phyloP scores from a whole-genome alignment of 305 asterid species.

The Fraxinus xanthoxyloides region DNA sequence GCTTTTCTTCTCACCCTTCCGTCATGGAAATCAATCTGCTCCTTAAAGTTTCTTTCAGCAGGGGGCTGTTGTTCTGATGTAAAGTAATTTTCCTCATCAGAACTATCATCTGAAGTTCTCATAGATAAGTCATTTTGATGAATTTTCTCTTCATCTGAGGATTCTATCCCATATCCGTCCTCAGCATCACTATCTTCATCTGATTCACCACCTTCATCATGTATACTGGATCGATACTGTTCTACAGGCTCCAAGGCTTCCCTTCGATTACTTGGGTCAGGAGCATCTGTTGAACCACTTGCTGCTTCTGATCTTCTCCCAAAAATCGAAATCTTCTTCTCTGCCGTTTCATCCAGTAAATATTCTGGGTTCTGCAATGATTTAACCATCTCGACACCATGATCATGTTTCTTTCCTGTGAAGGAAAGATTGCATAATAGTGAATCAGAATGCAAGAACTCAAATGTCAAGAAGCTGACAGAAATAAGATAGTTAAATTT shows the following conservation, averaged over 20 bases:
- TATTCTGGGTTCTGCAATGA: constrained; percentile 76
- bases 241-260: constrained; percentile 40
- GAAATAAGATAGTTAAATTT: constrained; percentile 3
- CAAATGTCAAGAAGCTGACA: background rate
- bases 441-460: constrained; percentile 9
- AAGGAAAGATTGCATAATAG: constrained; percentile 20
- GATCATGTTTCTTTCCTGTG: constrained; percentile 77
- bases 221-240: constrained; percentile 33
- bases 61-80: constrained; percentile 39
- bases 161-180: constrained; percentile 38
- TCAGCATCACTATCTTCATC: constrained; percentile 53
- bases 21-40: constrained; percentile 58
- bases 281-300: constrained; percentile 33
- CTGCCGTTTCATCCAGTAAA: constrained; percentile 82
- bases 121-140: constrained; percentile 23
- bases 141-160: constrained; percentile 31
- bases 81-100: constrained; percentile 55
- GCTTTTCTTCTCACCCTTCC: constrained; percentile 97
- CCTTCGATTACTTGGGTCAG: constrained; percentile 27
- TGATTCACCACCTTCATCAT: constrained; percentile 40
- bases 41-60: constrained; percentile 38
- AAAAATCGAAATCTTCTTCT: constrained; percentile 67
- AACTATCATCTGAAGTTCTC: constrained; percentile 39
- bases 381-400: constrained; percentile 82
- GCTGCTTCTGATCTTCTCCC: constrained; percentile 47